Conservation (phyloP, 331 rosid genomes). For the Telfairia occidentalis region DNA sequence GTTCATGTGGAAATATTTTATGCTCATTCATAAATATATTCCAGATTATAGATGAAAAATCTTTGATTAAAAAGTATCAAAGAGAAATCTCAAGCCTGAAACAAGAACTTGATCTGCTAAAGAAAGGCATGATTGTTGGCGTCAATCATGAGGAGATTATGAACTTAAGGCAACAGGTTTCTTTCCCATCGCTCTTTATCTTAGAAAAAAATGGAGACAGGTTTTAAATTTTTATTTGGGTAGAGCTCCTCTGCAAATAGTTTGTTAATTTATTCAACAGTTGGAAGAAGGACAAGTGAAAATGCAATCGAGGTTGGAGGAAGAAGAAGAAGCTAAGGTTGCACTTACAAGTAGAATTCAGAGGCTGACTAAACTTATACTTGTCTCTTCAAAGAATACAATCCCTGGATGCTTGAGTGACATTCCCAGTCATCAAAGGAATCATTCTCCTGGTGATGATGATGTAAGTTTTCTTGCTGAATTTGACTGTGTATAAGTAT, state of each 20-base stretch:
- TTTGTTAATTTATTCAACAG: slow-evolving; percentile 24
- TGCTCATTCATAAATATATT: slow-evolving; percentile 22
- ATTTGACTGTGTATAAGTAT: neutral
- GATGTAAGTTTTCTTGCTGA: slow-evolving; percentile 51
- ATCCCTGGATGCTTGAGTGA: slow-evolving; percentile 75
- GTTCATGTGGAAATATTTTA: slow-evolving; percentile 2
- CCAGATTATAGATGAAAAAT: slow-evolving; percentile 95
- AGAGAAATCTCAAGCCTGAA: slow-evolving; percentile 85
- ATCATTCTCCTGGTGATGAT: slow-evolving; percentile 50
- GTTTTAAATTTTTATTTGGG: neutral
- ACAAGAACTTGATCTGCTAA: slow-evolving; percentile 87
- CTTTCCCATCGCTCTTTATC: neutral
- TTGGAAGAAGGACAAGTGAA: slow-evolving; percentile 97
- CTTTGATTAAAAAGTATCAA: slow-evolving; percentile 95
- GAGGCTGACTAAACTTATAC: slow-evolving; percentile 94
- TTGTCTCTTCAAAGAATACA: slow-evolving; percentile 86
- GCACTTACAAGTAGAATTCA: slow-evolving; percentile 98
- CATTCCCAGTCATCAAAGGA: slow-evolving; percentile 62
- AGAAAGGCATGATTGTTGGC: slow-evolving; percentile 73
- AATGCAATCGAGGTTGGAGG: slow-evolving; percentile 98
- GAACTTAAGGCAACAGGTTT: slow-evolving; percentile 81
- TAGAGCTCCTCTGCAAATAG: neutral
- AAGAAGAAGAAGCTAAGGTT: slow-evolving; percentile 98
- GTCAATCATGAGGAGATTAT: slow-evolving; percentile 80
- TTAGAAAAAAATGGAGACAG: neutral